A percentile compares a stretch with the other conserved stretches of the same genome.
Conservation (phyloP, 169 alveolate genomes). For the Toxoplasma gondii region DNA sequence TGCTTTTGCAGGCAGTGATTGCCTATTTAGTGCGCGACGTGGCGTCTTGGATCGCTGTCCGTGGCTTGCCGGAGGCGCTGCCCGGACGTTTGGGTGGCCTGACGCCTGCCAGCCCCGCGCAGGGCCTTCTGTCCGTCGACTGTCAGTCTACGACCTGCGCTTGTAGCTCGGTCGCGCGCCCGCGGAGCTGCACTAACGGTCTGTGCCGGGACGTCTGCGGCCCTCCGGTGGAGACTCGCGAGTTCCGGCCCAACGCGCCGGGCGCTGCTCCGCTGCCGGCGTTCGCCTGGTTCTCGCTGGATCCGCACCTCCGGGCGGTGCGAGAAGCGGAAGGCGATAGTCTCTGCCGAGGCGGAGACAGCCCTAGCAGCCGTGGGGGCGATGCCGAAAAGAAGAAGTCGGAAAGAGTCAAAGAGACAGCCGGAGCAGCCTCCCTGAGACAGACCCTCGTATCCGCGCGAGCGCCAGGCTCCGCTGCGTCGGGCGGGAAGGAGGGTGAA, state of each 20-base stretch:
- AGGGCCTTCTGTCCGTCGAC: no score
- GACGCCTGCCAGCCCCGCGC: neutral
- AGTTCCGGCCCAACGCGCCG: neutral
- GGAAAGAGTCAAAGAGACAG: no score
- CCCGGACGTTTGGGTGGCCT: neutral
- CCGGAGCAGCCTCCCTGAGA: no score
- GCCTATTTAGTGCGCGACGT: constrained; percentile 26
- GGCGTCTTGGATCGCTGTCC: neutral
- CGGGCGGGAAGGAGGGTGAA: no score
- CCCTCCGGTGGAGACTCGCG: neutral
- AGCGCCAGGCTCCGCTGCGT: no score
- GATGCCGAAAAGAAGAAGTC: neutral
- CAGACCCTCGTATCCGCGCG: no score
- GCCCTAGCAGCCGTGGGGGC: neutral
- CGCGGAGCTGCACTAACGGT: neutral
- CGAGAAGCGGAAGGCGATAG: neutral
- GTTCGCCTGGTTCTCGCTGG: neutral
- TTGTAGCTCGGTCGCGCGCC: neutral
- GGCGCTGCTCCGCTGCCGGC: neutral
- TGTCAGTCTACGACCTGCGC: no score
- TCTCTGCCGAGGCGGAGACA: no score
- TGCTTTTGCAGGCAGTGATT: neutral
- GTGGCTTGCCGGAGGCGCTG: constrained; percentile 2
- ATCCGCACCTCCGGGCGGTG: neutral
- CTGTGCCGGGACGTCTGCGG: neutral